Base-by-base conservation (phyloP, 139 green algal genomes). In the Tetradesmus obliquus region DNA sequence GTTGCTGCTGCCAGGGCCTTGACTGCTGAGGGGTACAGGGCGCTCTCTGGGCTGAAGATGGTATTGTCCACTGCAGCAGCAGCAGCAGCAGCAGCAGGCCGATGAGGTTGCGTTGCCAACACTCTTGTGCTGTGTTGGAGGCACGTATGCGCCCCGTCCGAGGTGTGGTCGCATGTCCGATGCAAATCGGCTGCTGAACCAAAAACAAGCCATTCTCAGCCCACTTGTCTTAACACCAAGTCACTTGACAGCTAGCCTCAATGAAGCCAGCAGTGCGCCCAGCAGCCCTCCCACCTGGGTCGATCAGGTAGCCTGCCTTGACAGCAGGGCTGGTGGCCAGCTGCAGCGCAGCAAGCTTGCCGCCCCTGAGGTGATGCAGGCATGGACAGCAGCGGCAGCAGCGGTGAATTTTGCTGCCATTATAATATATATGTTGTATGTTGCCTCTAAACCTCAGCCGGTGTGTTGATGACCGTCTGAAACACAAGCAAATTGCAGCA, bases 291-390 rank as follows among this genome's bases (percentile, higher is more conserved):
- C 19, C 79, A 55, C 45, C 79, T 55, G 79, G 79, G 79, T 84
- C 79, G 2, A 84, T 51, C 45, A 84, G n/a, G 24, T 55, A 84
- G 4, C n/a, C 79, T 3, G 79, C 53, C 12, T 54, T 53, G n/a
- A 84, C n/a, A 51, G 79, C 17, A 13, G n/a, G 45, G 79, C 55
- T 84, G n/a, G 22, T 8, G n/a, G 79, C 79, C 12, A 84, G 22
- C n/a, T 84, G 79, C 4, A 84, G n/a, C 53, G 79, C 79, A 55
- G 79, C 79, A 84, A 84, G 79, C 79, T 84, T 84, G 22, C 22
- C 79, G 1, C 79, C 79, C n/a, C 79, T 84, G 72, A 7, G 10
- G 72, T n/a, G 72, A n/a, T n/a, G 3, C 5, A 58, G 2, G 53
- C 10, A 55, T 22, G 5, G 55, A n/a, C 79, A 54, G 79, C 79